Conservation (phyloP, 352 stramenopile species). For the Phytophthora fragariaefolia region DNA sequence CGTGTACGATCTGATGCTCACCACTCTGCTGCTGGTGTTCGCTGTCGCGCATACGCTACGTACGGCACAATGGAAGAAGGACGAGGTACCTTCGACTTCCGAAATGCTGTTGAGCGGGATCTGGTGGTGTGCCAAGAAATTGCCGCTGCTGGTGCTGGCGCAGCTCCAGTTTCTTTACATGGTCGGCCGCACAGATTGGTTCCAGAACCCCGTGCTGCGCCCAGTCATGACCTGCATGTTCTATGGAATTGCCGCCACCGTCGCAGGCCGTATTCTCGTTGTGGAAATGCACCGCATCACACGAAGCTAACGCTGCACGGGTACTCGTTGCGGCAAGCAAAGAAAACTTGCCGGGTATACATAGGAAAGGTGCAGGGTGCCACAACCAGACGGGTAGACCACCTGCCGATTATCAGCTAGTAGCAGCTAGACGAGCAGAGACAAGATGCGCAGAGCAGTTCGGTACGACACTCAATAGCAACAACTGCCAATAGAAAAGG, state of each 20-base stretch:
- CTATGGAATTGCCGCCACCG: constrained; percentile 40
- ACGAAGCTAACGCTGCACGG: constrained; percentile 37
- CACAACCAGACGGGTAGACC: constrained; percentile 12
- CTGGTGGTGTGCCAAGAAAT: constrained; percentile 52
- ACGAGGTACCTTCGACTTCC: constrained; percentile 62
- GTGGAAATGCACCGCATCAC: constrained; percentile 66
- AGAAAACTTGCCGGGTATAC: constrained; percentile 20
- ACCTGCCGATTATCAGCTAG: constrained; percentile 24
- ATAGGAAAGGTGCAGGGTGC: constrained; percentile 11
- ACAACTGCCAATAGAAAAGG: constrained; percentile 35
- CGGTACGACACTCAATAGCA: constrained; percentile 17
- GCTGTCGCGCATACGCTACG: constrained; percentile 71
- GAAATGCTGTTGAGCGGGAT: constrained; percentile 62
- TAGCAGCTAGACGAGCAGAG: constrained; percentile 27
- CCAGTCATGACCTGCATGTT: constrained; percentile 69
- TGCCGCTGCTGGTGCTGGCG: constrained; percentile 55
- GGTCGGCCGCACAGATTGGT: constrained; percentile 68
- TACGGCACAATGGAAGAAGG: constrained; percentile 70
- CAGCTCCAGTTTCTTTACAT: constrained; percentile 70
- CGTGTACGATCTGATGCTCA: constrained; percentile 63
- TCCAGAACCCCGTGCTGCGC: constrained; percentile 80
- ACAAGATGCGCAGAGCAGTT: constrained; percentile 22
- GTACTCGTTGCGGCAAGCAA: constrained; percentile 1
- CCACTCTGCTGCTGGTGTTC: constrained; percentile 73
- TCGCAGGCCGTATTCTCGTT: constrained; percentile 62